Percentiles rank a stretch among this genome's conserved stretches.
Conservation (phyloP, 208 protist species). For the Acanthamoeba polyphaga region DNA sequence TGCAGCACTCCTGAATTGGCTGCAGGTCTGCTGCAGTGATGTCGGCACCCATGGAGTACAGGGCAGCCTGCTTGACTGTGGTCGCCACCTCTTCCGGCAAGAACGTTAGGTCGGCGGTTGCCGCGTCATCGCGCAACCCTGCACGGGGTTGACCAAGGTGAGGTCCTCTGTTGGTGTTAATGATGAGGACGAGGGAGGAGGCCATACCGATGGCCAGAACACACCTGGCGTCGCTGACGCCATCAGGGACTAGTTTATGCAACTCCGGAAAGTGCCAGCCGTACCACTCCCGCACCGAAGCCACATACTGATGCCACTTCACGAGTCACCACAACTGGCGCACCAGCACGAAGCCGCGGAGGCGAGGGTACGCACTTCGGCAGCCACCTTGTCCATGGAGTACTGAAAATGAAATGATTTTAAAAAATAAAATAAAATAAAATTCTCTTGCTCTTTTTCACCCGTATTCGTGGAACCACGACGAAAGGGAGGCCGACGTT, state of each 20-base stretch:
- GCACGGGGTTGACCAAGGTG: background rate
- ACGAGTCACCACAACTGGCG: background rate
- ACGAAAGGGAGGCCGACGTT: background rate
- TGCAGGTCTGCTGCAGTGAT: background rate
- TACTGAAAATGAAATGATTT: background rate
- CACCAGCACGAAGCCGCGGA: no score
- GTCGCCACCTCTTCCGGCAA: background rate
- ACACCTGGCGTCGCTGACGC: constrained; percentile 96
- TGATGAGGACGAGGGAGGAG: background rate
- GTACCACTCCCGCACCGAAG: constrained; percentile 99
- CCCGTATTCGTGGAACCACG: background rate
- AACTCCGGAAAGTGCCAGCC: constrained; percentile 99
- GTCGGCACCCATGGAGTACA: background rate
- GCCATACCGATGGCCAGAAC: constrained; percentile 81
- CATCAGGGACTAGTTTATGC: constrained; percentile 97
- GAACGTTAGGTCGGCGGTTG: background rate
- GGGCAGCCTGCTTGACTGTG: background rate
- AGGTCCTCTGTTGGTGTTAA: background rate
- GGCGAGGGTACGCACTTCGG: background rate
- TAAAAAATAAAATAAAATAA: no score
- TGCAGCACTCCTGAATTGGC: background rate
- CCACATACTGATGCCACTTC: constrained; percentile 92
- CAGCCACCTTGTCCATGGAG: background rate
- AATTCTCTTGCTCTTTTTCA: background rate
- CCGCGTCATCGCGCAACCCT: background rate